Conservation (phyloP, 495 filamentous ascomycete species). For the Polyplosphaeria fusca region DNA sequence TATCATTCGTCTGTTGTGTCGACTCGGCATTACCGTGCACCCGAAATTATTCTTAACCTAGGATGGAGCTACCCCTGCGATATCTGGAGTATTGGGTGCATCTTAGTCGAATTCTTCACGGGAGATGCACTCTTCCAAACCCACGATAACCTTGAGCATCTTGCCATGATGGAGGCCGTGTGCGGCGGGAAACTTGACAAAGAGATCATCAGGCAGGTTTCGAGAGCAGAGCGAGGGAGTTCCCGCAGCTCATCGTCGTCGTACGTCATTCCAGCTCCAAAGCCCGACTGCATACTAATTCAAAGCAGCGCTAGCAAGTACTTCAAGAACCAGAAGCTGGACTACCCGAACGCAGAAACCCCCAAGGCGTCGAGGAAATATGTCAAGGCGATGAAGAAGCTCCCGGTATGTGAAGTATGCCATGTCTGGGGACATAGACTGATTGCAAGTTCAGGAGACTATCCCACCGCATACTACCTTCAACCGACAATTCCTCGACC, state of each 20-base stretch:
- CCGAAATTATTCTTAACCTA: slow-evolving; percentile 93
- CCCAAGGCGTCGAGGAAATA: slow-evolving; percentile 86
- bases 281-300: slow-evolving; percentile 9
- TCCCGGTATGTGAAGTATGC: slow-evolving; percentile 62
- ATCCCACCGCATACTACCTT: slow-evolving; percentile 78
- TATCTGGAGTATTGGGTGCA: slow-evolving; percentile 99
- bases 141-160: slow-evolving; percentile 94
- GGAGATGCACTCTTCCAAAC: slow-evolving; percentile 97
- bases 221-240: slow-evolving; percentile 58
- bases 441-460: slow-evolving; percentile 68
- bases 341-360: slow-evolving; percentile 86
- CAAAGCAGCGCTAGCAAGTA: slow-evolving; percentile 53
- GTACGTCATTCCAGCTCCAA: slow-evolving; percentile 55
- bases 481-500: slow-evolving; percentile 80
- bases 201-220: slow-evolving; percentile 70
- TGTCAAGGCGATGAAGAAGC: slow-evolving; percentile 88
- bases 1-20: slow-evolving; percentile 97
- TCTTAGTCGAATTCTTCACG: slow-evolving; percentile 98
- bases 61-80: slow-evolving; percentile 98
- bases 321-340: slow-evolving; percentile 76
- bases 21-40: slow-evolving; percentile 91
- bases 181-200: slow-evolving; percentile 71
- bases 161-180: slow-evolving; percentile 99
- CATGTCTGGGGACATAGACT: background rate
- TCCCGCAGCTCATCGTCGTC: slow-evolving; percentile 73